Base-by-base conservation (phyloP, 768 basidiomycete species). In the Mycena epipterygia region DNA sequence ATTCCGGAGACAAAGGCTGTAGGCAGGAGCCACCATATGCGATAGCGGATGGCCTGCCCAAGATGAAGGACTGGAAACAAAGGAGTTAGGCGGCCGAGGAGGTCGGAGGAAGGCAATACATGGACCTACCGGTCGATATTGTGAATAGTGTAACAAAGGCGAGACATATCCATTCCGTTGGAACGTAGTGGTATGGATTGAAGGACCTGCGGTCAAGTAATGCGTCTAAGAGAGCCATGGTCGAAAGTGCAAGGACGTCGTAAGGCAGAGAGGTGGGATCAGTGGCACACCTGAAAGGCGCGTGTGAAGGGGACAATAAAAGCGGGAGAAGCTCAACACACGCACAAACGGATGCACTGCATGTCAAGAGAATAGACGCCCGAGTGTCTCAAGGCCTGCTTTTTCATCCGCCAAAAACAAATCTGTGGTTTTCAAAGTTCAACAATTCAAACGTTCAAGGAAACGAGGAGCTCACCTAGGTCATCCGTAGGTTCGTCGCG, bases 21-120 rank as follows among this genome's bases (percentile, higher is more conserved):
- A 5, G 70, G 70, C 7, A 71, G 59, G 46, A 71, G 64, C 64
- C 64, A 71, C 70, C 70, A 66, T 12, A 67, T 23, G 25, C 70
- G 64, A 21, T 71, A 67, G 27, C 52, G 64, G 33, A 62, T 71
- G 44, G 59, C 25, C 9, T 71, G 70, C 5, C 29, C 64, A 0
- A 71, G 64, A 37, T 71, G 70, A 12, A 66, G 46, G 1, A 57
- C 70, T 71, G 8, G 12, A 29, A 13, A 14, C 3, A 33, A 13
- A 37, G 25, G 39, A 23, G 29, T 39, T 53, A 49, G 52, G 2
- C 19, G 9, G 23, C 8, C 35, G 17, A 44, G 23, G 21, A 23
- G 25, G 49, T 29, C 27, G 25, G 30, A 5, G 30, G 21, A n/a
- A n/a, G 16, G 23, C 17, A 19, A n/a, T 42, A 13, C 12, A 27